A percentile compares a stretch with the other conserved stretches of the same genome.
Evolutionary conservation across 805 yeast species (phyloP).

Genomic region (Candida glaebosa): DNA sequence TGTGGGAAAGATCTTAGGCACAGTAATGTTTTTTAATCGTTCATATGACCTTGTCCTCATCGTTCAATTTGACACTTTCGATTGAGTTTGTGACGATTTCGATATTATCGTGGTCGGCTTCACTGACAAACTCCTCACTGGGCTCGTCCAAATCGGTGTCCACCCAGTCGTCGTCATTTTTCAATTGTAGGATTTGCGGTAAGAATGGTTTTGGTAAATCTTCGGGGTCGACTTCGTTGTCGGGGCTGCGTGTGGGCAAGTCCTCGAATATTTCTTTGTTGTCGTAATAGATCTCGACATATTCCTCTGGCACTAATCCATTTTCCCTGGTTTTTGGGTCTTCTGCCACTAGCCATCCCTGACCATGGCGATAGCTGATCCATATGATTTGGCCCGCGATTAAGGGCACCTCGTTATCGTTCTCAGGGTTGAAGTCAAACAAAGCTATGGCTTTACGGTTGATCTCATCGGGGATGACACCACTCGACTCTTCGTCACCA

Average conservation of each 20-base stretch:
- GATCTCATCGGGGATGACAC: constrained; percentile 29
- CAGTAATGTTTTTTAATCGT: too few species aligned
- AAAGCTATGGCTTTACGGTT: constrained; percentile 73
- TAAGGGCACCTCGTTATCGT: constrained; percentile 83
- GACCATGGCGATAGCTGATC: constrained; percentile 90
- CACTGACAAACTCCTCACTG: neutral
- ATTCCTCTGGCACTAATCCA: constrained; percentile 94
- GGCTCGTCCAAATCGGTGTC: constrained; percentile 14
- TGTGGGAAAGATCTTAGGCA: too few species aligned
- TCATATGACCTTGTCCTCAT: too few species aligned
- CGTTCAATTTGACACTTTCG: neutral
- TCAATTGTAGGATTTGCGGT: constrained; percentile 29
- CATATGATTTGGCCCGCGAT: constrained; percentile 79
- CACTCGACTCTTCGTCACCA: constrained; percentile 8
- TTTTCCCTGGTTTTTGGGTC: constrained; percentile 74
- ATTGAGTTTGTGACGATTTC: neutral
- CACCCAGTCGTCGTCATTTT: constrained; percentile 15
- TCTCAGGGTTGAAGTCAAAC: constrained; percentile 88
- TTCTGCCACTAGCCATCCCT: constrained; percentile 96
- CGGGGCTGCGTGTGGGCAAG: constrained; percentile 50
- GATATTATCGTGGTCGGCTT: neutral
- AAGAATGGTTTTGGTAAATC: constrained; percentile 47
- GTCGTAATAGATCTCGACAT: constrained; percentile 57
- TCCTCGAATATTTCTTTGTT: constrained; percentile 31
- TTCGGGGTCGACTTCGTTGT: constrained; percentile 20